These are phyloP conservation scores for Cyclotella sp. DNA, from an alignment of 108 stramenopile species.

Conservation along the genomic window DNA sequence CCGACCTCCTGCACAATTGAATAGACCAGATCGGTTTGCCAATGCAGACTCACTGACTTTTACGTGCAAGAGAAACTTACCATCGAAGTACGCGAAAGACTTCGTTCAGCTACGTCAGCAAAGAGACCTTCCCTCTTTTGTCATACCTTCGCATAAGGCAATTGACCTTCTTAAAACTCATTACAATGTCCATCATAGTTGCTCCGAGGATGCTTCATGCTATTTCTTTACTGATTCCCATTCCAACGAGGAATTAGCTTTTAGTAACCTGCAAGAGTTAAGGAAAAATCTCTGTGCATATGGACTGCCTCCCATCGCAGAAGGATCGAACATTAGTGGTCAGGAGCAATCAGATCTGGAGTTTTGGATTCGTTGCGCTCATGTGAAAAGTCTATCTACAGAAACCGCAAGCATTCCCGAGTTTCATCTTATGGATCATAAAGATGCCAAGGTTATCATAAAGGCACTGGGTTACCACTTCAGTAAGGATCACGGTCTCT, in stretches of 20 bases:
- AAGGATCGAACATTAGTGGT: constrained; percentile 14
- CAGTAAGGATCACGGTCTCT: constrained; percentile 7
- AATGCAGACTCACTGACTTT: neutral
- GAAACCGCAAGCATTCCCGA: neutral
- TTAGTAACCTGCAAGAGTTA: constrained; percentile 30
- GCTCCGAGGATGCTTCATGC: neutral
- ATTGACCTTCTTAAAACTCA: constrained; percentile 4
- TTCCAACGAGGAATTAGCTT: constrained; percentile 4
- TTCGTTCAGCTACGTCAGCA: neutral
- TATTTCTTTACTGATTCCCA: neutral
- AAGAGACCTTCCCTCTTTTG: neutral
- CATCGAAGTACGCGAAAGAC: neutral
- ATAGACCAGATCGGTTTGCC: neutral
- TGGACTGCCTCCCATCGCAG: constrained; percentile 31
- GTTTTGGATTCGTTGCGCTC: constrained; percentile 42
- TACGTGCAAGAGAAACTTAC: neutral
- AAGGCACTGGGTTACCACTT: constrained; percentile 40
- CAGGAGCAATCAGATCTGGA: constrained; percentile 19
- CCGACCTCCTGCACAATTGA: neutral
- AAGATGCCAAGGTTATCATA: constrained; percentile 12
- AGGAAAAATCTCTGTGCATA: constrained; percentile 44
- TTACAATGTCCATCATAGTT: constrained; percentile 5
- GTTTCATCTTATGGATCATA: constrained; percentile 6
- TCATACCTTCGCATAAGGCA: constrained; percentile 14
- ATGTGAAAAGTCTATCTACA: constrained; percentile 11